Base-by-base conservation (phyloP, 768 basidiomycete genomes). In the Scleroderma bovista region DNA sequence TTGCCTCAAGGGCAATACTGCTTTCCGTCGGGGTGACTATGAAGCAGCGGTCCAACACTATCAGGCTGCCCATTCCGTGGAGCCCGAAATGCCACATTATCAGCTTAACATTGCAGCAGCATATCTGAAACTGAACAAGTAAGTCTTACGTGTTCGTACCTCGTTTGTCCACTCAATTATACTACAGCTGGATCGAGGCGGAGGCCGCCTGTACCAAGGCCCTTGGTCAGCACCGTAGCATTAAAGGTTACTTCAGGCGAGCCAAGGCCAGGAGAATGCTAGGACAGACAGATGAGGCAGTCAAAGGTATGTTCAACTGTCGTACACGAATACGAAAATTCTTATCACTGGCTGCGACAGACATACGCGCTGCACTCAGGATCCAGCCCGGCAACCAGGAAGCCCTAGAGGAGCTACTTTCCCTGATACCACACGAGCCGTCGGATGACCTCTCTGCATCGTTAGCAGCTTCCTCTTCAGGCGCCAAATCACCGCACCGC, bases 81-180 rank as follows among this genome's bases (percentile, higher is more conserved):
- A 88, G 57, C 78, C 84, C 2, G 86, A 88, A 61, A 63, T 88
- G 53, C 84, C 86, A 1, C 80, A 84, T 57, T 88, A 88, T 57
- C 81, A 86, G 58, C 76, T 88, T 32, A 88, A 88, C 58, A 73
- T 88, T 22, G 86, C 86, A 3, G 85, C 85, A 1, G 86, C 86
- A 0, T 74, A 87, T 61, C 63, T 88, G 32, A 88, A 88, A 60
- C 65, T 88, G 42, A 70, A 72, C 65, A 78, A 83, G 86, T 88
- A 64, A 51, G 83, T 69, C 38, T 17, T 8, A 42, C 29, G 19
- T 57, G 42, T 32, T 24, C 47, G 37, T 40, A 37, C 42, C 43
- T 46, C 10, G 38, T 50, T 48, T 50, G 46, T 49, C 48, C 51
- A 56, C 46, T 60, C 36, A 61, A 45, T 51, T 44, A 38, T 53